These are phyloP conservation scores for Xylariaceae sp. DNA, from an alignment of 2,329 filamentous ascomycete genomes.

Conservation along the genomic window DNA sequence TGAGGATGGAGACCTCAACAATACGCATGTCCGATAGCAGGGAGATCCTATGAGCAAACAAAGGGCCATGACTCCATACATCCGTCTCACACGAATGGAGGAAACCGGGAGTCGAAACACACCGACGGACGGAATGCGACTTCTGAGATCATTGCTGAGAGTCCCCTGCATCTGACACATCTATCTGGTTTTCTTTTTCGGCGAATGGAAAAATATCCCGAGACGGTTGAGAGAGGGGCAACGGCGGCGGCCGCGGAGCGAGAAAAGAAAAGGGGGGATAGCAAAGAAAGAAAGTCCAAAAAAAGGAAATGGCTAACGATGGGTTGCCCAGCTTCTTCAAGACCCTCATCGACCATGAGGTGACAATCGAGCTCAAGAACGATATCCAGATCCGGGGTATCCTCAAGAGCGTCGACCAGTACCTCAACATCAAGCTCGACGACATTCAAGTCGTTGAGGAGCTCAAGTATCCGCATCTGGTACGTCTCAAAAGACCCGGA, in stretches of 20 bases:
- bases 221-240: background rate
- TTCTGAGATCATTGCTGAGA: background rate
- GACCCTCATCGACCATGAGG: slow-evolving; percentile 92
- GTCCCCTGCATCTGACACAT: background rate
- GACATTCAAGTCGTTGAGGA: slow-evolving; percentile 91
- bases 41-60: background rate
- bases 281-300: background rate
- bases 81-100: background rate
- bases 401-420: slow-evolving; percentile 96
- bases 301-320: slow-evolving; percentile 4
- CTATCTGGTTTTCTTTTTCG: background rate
- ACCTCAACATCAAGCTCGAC: slow-evolving; percentile 98
- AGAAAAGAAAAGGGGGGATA: background rate
- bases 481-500: slow-evolving; percentile 35
- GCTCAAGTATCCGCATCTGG: slow-evolving; percentile 89
- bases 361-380: slow-evolving; percentile 98
- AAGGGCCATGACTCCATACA: background rate
- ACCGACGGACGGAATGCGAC: background rate
- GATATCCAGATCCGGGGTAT: slow-evolving; percentile 95
- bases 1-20: background rate
- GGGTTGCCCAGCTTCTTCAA: slow-evolving; percentile 79
- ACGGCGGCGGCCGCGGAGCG: no score
- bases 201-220: background rate
- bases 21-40: background rate
- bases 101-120: background rate